phyloP scores from a whole-genome alignment of 1,284 basidiomycete genomes.

The Mycosarcoma mackinlayi region DNA sequence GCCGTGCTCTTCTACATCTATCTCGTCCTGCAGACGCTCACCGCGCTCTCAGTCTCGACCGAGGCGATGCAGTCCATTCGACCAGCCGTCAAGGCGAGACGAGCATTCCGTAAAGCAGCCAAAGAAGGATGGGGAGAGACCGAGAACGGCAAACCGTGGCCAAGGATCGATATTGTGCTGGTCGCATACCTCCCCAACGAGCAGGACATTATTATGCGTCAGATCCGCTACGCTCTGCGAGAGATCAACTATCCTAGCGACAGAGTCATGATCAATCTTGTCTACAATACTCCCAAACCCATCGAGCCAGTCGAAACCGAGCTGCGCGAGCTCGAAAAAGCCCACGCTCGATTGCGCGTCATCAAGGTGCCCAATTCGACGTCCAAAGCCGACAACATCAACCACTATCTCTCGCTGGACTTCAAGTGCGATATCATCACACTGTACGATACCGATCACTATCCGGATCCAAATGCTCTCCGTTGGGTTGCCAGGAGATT shows the following conservation, averaged over 20 bases:
- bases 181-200: conserved; percentile 64
- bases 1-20: conserved; percentile 55
- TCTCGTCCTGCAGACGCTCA: conserved; percentile 52
- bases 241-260: conserved; percentile 58
- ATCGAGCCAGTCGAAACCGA: conserved; percentile 57
- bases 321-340: conserved; percentile 41
- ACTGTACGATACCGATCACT: conserved; percentile 63
- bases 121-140: conserved; percentile 52
- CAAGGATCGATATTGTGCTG: conserved; percentile 57
- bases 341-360: conserved; percentile 46
- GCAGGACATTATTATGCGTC: conserved; percentile 60
- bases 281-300: conserved; percentile 62
- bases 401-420: conserved; percentile 57
- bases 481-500: conserved; percentile 57
- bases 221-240: conserved; percentile 54
- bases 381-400: conserved; percentile 61
- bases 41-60: conserved; percentile 49
- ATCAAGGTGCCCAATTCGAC: conserved; percentile 61
- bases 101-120: conserved; percentile 47
- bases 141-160: conserved; percentile 50
- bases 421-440: conserved; percentile 58
- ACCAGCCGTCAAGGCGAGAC: conserved; percentile 49
- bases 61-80: conserved; percentile 59
- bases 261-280: conserved; percentile 59
- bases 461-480: conserved; percentile 55